Evolutionary conservation across 495 filamentous ascomycete genomes (phyloP).

Genomic region (Cercophora samala): DNA sequence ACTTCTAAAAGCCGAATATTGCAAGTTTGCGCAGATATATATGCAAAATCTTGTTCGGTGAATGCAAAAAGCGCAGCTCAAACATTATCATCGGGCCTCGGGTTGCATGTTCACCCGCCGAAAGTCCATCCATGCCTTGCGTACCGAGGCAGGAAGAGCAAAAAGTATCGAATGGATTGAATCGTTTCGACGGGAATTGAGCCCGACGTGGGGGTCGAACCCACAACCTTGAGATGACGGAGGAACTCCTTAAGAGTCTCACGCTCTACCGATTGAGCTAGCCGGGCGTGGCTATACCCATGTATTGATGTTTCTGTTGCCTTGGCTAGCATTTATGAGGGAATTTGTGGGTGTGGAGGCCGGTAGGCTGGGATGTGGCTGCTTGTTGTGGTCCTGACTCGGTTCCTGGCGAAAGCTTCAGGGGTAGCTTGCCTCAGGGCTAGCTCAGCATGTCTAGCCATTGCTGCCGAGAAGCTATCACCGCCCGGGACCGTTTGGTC

Average conservation of each 20-base stretch:
- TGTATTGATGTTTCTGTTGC: not conserved
- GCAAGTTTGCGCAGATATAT: too few species aligned
- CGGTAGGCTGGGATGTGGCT: not conserved
- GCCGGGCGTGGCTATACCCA: slow-evolving; percentile 34
- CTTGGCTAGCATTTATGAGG: not conserved
- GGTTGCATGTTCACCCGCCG: too few species aligned
- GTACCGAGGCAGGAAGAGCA: not conserved
- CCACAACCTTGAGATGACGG: slow-evolving; percentile 20
- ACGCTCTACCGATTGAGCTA: slow-evolving; percentile 84
- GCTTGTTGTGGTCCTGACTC: not conserved
- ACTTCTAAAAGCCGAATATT: too few species aligned
- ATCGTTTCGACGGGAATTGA: slow-evolving; percentile 19
- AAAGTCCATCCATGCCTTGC: too few species aligned
- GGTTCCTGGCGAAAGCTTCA: not conserved
- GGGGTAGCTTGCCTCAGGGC: not conserved
- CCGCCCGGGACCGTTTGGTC: not conserved
- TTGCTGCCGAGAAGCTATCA: not conserved
- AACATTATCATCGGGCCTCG: too few species aligned
- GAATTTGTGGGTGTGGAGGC: not conserved
- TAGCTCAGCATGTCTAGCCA: not conserved
- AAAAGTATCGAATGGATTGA: not conserved
- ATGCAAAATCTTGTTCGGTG: too few species aligned
- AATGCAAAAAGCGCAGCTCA: too few species aligned
- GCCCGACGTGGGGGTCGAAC: slow-evolving; percentile 22
- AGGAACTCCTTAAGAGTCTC: slow-evolving; percentile 60